Evolutionary conservation across 768 basidiomycete genomes (phyloP).

Genomic region (Tephrocybe sp.): DNA sequence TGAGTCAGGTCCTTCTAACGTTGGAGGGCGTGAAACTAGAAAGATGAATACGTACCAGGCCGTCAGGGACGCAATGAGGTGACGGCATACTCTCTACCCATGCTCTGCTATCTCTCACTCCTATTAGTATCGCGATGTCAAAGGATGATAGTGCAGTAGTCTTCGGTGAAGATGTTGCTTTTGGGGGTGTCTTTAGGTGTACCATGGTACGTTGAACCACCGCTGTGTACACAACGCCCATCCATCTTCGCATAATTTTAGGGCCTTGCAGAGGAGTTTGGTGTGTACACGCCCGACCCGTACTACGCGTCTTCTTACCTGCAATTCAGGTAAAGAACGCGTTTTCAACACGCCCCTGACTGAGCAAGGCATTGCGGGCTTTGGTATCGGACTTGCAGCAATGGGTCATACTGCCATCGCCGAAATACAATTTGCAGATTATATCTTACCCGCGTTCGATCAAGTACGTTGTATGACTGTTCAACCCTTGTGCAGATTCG

Average conservation of each 20-base stretch:
- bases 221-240: neutral
- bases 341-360: conserved; percentile 95
- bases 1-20: conserved; percentile 36
- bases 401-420: conserved; percentile 97
- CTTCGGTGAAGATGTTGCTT: conserved; percentile 91
- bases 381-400: conserved; percentile 86
- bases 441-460: conserved; percentile 94
- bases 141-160: conserved; percentile 89
- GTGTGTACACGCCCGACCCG: conserved; percentile 37
- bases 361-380: conserved; percentile 93
- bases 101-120: neutral
- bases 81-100: conserved; percentile 12
- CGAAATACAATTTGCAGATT: conserved; percentile 90
- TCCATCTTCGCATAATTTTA: conserved; percentile 22
- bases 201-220: conserved; percentile 64
- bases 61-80: conserved; percentile 88
- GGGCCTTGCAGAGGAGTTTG: conserved; percentile 93
- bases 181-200: conserved; percentile 93
- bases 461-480: conserved; percentile 49
- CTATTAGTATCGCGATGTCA: conserved; percentile 67
- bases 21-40: conserved; percentile 82
- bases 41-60: conserved; percentile 98
- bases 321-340: conserved; percentile 70
- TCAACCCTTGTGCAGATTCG: neutral
- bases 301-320: conserved; percentile 6